A percentile compares a stretch with the other conserved stretches of the same genome.
These are phyloP conservation scores for Cardamine occulta DNA, from an alignment of 345 rosid species.

Conservation along the genomic window DNA sequence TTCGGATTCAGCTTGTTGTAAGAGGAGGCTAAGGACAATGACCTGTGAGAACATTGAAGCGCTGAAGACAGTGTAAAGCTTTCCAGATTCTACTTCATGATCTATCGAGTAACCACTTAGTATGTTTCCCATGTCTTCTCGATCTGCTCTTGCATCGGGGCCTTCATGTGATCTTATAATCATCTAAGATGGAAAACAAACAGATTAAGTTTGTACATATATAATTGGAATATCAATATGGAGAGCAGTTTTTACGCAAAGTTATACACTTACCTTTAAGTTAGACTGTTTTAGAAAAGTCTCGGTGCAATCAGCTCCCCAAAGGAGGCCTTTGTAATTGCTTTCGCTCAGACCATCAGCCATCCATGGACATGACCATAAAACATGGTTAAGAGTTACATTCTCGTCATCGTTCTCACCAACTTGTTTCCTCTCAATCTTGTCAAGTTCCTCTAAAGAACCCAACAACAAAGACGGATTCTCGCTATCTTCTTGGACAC, in stretches of 20 bases:
- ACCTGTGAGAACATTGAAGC: constrained; percentile 51
- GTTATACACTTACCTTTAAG: constrained; percentile 42
- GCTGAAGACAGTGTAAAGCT: constrained; percentile 49
- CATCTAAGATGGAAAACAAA: constrained; percentile 36
- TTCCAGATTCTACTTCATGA: constrained; percentile 53
- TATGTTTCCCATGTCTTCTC: constrained; percentile 49
- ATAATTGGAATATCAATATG: background rate
- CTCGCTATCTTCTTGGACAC: constrained; percentile 23
- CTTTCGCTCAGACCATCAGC: constrained; percentile 48
- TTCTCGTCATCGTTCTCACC: constrained; percentile 46
- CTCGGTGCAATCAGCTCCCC: constrained; percentile 58
- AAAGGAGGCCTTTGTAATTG: constrained; percentile 46
- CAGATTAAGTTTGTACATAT: background rate
- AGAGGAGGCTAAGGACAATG: constrained; percentile 2
- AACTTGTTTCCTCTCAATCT: constrained; percentile 46
- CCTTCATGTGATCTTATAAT: constrained; percentile 58
- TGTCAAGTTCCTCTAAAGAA: constrained; percentile 46
- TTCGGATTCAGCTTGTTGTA: background rate
- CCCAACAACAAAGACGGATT: constrained; percentile 47
- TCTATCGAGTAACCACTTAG: constrained; percentile 48
- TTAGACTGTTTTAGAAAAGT: constrained; percentile 45
- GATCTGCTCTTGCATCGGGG: constrained; percentile 46
- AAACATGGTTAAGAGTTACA: constrained; percentile 45
- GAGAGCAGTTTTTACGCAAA: background rate
- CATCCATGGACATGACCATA: constrained; percentile 54